These are phyloP conservation scores for Malassezia furfur DNA, from an alignment of 1,284 basidiomycete genomes.

Conservation along the genomic window DNA sequence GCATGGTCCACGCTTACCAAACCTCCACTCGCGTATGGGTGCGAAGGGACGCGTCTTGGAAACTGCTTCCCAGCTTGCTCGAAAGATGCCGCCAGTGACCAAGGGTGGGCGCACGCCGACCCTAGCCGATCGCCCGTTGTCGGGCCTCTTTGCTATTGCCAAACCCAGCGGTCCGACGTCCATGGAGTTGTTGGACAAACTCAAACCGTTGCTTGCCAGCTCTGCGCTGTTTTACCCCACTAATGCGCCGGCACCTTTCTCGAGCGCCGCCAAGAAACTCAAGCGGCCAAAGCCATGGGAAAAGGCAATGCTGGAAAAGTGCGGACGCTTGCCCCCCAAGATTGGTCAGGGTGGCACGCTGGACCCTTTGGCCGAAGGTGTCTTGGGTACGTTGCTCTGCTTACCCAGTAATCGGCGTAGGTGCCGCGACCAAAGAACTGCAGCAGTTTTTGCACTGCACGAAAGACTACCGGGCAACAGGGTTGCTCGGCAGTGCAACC, in stretches of 20 bases:
- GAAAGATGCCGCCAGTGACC: not conserved
- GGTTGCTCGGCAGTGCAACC: conserved; percentile 84
- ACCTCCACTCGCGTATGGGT: not conserved
- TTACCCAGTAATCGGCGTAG: conserved; percentile 70
- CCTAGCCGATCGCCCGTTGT: conserved; percentile 54
- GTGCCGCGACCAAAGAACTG: conserved; percentile 80
- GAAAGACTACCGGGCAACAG: conserved; percentile 79
- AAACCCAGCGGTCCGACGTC: conserved; percentile 82
- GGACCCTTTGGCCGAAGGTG: conserved; percentile 92
- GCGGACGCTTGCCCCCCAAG: conserved; percentile 52
- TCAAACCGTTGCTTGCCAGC: conserved; percentile 68
- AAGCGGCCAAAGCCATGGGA: conserved; percentile 27
- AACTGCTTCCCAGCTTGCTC: not conserved
- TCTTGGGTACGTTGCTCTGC: conserved; percentile 44
- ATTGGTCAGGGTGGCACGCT: conserved; percentile 88
- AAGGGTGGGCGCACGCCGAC: not conserved
- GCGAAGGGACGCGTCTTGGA: not conserved
- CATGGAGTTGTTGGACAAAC: conserved; percentile 77
- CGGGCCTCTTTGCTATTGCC: conserved; percentile 68
- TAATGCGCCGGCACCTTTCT: conserved; percentile 47
- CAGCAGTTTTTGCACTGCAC: conserved; percentile 76
- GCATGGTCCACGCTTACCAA: not conserved
- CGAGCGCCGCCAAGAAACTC: conserved; percentile 21
- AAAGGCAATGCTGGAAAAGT: conserved; percentile 12
- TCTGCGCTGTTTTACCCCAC: conserved; percentile 63